Base-by-base conservation (phyloP, 176 grass and related monocot genomes). In the Rhynchospora pubera region DNA sequence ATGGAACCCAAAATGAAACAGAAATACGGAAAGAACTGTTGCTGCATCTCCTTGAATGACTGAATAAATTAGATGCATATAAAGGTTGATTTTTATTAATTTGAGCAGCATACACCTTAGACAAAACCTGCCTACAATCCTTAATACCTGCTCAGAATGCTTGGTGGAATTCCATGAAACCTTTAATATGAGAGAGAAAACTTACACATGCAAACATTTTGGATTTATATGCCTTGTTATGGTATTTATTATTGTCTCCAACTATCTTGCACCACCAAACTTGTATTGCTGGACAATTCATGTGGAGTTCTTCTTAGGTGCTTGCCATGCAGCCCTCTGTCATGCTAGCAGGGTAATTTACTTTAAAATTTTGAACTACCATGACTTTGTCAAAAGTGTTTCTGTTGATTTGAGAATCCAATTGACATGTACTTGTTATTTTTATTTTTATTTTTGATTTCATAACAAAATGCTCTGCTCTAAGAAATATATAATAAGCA, bases 131-230 rank as follows among this genome's bases (percentile, higher is more conserved):
- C 22, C 71, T 75, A 7, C 21, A 51, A 22, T 12, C 71, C 11
- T 16, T 52, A 75, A 75, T 75, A 53, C 22, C 22, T 75, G 47
- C 10, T 75, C 71, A 76, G 72, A 55, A 76, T 55, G 72, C 72
- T 76, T 28, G 47, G 72, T 76, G 72, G 24, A 76, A 76, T 76
- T 76, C 4, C 72, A 76, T 76, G 72, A 55, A 76, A 76, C 48
- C 48, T 55, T 76, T 14, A 76, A 76, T 76, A 55, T 76, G 72
- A 76, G 72, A 76, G 71, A 76, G 72, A 76, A 15, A 70, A 30
- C 10, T 15, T 55, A 76, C 23, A 76, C 72, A 76, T 76, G 48
- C 23, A 55, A 55, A 5, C 23, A 30, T 53, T 55, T 76, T 8
- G 48, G 30, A 6, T 76, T 6, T 30, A 16, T 30, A 16, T 76